Conservation (phyloP, 305 asterid genomes). For the Fraxinus baroniana region DNA sequence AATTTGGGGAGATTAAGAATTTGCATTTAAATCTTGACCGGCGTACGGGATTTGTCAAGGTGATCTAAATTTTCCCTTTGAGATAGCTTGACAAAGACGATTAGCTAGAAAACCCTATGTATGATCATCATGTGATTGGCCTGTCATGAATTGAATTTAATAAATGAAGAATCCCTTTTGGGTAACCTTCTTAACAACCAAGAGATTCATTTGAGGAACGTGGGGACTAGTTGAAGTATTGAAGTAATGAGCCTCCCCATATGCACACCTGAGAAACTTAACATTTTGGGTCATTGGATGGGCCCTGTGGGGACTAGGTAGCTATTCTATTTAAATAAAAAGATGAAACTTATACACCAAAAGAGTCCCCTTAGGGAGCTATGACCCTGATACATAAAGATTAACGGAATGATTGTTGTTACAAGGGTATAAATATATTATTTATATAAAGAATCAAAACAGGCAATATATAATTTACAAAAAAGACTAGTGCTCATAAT, state of each 20-base stretch:
- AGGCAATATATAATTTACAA: not conserved
- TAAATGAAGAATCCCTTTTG: not conserved
- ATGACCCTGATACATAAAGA: not conserved
- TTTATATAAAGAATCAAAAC: not conserved
- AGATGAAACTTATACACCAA: not conserved
- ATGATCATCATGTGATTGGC: not conserved
- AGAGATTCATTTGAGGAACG: not conserved
- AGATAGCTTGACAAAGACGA: not conserved
- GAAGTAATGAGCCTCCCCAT: too few species aligned
- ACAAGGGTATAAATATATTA: not conserved
- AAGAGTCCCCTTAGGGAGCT: not conserved
- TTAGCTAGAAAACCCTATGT: not conserved
- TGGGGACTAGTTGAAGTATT: too few species aligned
- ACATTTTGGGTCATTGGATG: not conserved
- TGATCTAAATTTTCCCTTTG: conserved; percentile 23
- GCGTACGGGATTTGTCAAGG: conserved; percentile 94
- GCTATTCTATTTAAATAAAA: not conserved
- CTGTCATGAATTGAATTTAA: not conserved
- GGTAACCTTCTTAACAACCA: not conserved
- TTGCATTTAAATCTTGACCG: conserved; percentile 95
- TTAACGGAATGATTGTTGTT: not conserved
- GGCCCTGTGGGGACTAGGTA: not conserved
- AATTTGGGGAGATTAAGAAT: conserved; percentile 79
- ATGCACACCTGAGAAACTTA: not conserved
- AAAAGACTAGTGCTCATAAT: not conserved